These are phyloP conservation scores for Aspergillus costaricaensis DNA, from an alignment of 2,329 filamentous ascomycete genomes.

Conservation along the genomic window DNA sequence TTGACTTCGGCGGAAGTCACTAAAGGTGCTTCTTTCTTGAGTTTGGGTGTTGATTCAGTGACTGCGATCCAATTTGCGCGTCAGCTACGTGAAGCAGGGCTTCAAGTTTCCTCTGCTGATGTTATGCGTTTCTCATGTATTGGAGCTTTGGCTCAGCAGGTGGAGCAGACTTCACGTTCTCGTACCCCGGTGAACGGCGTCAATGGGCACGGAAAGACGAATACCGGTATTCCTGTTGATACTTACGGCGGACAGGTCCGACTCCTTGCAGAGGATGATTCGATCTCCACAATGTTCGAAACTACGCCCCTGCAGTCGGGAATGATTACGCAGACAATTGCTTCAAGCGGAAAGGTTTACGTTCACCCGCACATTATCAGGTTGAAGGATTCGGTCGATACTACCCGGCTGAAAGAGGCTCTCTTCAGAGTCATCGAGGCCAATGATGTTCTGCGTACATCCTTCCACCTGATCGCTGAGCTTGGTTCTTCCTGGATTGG, in stretches of 20 bases:
- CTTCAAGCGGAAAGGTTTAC: slow-evolving; percentile 60
- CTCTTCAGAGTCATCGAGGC: slow-evolving; percentile 56
- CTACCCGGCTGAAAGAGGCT: slow-evolving; percentile 53
- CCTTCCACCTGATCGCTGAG: slow-evolving; percentile 31
- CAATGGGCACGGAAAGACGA: not conserved
- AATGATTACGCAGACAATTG: slow-evolving; percentile 70
- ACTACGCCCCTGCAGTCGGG: slow-evolving; percentile 83
- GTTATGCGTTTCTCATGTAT: slow-evolving; percentile 38
- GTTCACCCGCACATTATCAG: slow-evolving; percentile 71
- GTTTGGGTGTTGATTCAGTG: slow-evolving; percentile 37
- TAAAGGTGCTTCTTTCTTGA: slow-evolving; percentile 36
- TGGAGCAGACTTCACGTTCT: slow-evolving; percentile 15
- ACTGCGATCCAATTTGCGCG: slow-evolving; percentile 37
- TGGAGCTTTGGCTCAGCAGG: slow-evolving; percentile 26
- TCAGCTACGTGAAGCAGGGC: slow-evolving; percentile 28
- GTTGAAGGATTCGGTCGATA: slow-evolving; percentile 51
- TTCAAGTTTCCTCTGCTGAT: slow-evolving; percentile 37
- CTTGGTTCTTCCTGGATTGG: slow-evolving; percentile 30
- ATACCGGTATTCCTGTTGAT: slow-evolving; percentile 3
- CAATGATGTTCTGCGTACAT: slow-evolving; percentile 69
- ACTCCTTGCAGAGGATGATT: slow-evolving; percentile 21
- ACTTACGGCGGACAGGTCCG: slow-evolving; percentile 19
- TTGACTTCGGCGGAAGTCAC: slow-evolving; percentile 26
- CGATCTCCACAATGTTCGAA: slow-evolving; percentile 29
- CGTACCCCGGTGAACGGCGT: slow-evolving; percentile 9